These are phyloP conservation scores for Ophiostoma australiae DNA, from an alignment of 2,329 filamentous ascomycete genomes.

Conservation along the genomic window DNA sequence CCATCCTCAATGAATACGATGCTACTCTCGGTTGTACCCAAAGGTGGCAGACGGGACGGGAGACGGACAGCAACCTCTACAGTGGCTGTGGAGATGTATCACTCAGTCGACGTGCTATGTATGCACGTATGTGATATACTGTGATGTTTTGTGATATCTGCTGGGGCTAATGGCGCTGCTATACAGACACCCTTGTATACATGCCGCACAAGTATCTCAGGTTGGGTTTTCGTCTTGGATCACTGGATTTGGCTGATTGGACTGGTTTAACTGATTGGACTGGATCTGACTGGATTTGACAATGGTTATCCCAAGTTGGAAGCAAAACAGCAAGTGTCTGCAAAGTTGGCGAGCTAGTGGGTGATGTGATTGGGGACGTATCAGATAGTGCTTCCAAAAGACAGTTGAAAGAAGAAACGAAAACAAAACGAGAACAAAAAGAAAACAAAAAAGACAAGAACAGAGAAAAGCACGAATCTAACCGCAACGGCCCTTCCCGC, in stretches of 20 bases:
- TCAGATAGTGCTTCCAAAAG: no score
- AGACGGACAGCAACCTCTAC: neutral
- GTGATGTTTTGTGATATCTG: neutral
- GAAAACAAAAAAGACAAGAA: neutral
- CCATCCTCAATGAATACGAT: neutral
- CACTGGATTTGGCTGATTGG: no score
- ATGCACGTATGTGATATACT: neutral
- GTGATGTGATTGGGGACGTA: no score
- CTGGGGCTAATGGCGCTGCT: neutral
- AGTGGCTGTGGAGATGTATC: neutral
- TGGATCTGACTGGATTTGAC: no score
- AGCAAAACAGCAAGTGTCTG: neutral
- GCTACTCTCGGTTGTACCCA: neutral
- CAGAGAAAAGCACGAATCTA: neutral
- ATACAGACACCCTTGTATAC: neutral
- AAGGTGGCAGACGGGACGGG: constrained; percentile 2
- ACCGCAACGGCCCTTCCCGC: constrained; percentile 14
- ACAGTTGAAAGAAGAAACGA: no score
- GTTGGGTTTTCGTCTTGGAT: neutral
- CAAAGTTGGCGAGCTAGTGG: neutral
- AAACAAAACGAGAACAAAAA: neutral
- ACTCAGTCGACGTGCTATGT: neutral
- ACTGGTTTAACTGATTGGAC: no score
- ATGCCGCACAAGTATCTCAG: neutral
- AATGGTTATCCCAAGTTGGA: neutral